Evolutionary conservation across 768 basidiomycete species (phyloP), one percentile per base, ranked within the genome.

Genomic region (Pulveroboletus sp.): DNA sequence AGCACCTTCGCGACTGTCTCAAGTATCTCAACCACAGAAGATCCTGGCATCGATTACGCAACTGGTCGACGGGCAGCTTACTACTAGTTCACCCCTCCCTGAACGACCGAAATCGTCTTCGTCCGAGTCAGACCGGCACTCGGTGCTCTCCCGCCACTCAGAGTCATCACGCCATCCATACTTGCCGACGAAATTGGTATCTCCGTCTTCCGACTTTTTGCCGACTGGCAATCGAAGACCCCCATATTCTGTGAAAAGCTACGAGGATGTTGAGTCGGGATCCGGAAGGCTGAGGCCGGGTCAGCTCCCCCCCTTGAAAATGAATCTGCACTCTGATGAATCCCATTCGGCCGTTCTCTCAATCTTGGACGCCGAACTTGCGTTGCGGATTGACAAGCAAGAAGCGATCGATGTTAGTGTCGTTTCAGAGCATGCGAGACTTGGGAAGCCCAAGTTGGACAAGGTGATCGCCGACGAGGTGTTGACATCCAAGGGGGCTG

Each of bases 391-490:
- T 49, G 78, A 81, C 49, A 73, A 75, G 26, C 65, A 70, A 46
- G 88, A 91, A 61, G 71, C 80, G 58, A 66, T 69, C 6, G 85
- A 87, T 54, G 71, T 88, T 51, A 71, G 71, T 17, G 58, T 76
- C 21, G 72, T 89, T 40, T 71, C 82, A 7, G 86, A 89, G 67
- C 71, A 78, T 49, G 82, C 81, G 27, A 70, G 81, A 39, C 76
- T 77, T 4, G 89, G 89, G 3, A 78, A 80, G 59, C 89, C 88
- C 24, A 81, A 76, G 57, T 60, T 90, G 36, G 77, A 79, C 36
- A 67, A 73, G 48, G 77, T 89, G 31, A 58, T 89, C 21, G 74
- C 76, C 27, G 83, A 86, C 49, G 89, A 89, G 66, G 77, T 86
- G 3, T 70, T 76, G 40, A 59, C 58, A 14, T 75, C 83, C 28